Base-by-base conservation (phyloP, 2,329 filamentous ascomycete genomes). In the Trichoderma breve region DNA sequence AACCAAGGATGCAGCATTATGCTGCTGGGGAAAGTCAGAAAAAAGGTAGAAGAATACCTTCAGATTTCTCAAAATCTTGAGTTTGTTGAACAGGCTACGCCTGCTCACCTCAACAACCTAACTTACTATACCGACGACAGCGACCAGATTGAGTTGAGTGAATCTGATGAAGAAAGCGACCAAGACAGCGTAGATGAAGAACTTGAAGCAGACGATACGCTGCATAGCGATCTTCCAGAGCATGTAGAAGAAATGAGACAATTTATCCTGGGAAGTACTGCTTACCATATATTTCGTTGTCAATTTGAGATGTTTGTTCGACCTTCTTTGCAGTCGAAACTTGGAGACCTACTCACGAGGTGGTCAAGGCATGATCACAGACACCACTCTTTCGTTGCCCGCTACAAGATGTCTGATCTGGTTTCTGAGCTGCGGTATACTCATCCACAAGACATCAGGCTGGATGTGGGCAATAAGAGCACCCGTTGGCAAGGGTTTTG, bases 211-310 rank as follows among this genome's bases (percentile, higher is more conserved):
- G 39, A 2, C 7, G 1, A 43, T 24, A 3, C 24, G 15, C 39
- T 43, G 0, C 2, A 43, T n/a, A 43, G 0, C 9, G 39, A 43
- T 0, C 39, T 3, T 2, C 4, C 9, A 4, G 2, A 43, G 39
- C 39, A 43, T 43, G n/a, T 43, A 0, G 39, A 4, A 3, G 39
- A n/a, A 43, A 0, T 43, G 7, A n/a, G 7, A n/a, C 39, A 43
- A 0, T n/a, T 43, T n/a, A 43, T 43, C 2, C 39, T 43, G 39
- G 15, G 9, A 4, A 43, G 39, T 43, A 3, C 39, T 3, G 39
- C 39, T 3, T n/a, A n/a, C 4, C 39, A 3, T 1, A n/a, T 7
- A 1, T 15, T 43, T 43, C 39, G 18, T n/a, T 3, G 39, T 43
- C 39, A 7, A 9, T 43, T 43, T 43, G n/a, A n/a, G n/a, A n/a